Base-by-base conservation (phyloP, 805 yeast genomes). In the Phaffomyces antillensis region DNA sequence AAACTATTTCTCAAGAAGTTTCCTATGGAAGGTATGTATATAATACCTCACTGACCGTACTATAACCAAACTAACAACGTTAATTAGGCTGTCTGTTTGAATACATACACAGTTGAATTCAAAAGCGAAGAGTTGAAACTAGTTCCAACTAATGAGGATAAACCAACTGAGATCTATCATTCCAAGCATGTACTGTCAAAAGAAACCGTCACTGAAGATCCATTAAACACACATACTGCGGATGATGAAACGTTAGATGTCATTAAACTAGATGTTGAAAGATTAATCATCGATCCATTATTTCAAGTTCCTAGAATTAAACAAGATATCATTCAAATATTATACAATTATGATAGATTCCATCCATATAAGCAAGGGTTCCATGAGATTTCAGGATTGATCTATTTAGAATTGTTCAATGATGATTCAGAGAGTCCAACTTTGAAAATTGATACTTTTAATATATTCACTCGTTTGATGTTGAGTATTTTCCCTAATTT, bases 361-460 rank as follows among this genome's bases (percentile, higher is more conserved):
- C 51, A 58, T 0, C 52, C 60, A 0, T 71, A 71, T 42, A 72
- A 74, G 50, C 81, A 75, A 53, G 81, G 81, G 0, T 64, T 70
- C 45, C 81, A 75, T 56, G 81, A 75, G 53, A 67, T 75, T 17
- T 55, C 73, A 48, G 78, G 79, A 6, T 49, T 75, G 43, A 59
- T 75, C 5, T 75, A 70, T 53, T 55, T 70, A 32, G 64, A 70
- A 45, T 50, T 75, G 16, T 52, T 60, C 46, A 51, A 54, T 8
- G 79, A 74, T 48, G 58, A 56, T 62, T 32, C 56, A 5, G 26
- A 35, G 4, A 49, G 49, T n/a, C 16, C 9, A 4, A 15, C 30
- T 5, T 38, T 57, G 37, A 55, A 51, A 38, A 36, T 48, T 9
- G 79, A 75, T 46, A 50, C 72, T 1, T 75, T 73, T 49, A 63